Evolutionary conservation across 2,329 filamentous ascomycete species (phyloP).

Genomic region (Sarocladium brachiariae): DNA sequence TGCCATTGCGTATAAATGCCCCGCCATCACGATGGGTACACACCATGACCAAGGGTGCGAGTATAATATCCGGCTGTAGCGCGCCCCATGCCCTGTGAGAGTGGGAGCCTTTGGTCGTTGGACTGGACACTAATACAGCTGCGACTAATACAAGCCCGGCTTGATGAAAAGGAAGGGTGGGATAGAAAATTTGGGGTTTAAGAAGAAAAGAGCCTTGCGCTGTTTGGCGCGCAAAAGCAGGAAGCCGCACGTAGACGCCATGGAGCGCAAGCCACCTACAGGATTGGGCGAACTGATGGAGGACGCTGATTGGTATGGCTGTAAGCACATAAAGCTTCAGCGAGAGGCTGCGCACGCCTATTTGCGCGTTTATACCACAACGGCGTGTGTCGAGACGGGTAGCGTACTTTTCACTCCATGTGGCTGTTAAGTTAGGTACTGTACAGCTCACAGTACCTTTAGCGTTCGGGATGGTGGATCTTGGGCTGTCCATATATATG

Average conservation of each 20-base stretch:
- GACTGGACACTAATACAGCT: not conserved
- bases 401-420: not conserved
- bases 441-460: too few relatives aligned
- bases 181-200: too few relatives aligned
- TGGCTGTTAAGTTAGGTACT: too few relatives aligned
- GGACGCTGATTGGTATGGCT: conserved; percentile 16
- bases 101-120: conserved; percentile 1
- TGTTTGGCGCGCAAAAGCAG: conserved; percentile 1
- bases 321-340: not conserved
- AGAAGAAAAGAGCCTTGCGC: too few relatives aligned
- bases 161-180: not conserved
- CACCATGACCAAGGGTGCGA: conserved; percentile 5
- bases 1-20: not conserved
- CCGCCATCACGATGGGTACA: conserved; percentile 5
- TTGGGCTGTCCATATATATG: too few relatives aligned
- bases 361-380: conserved; percentile 21
- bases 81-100: not conserved
- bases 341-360: conserved; percentile 13
- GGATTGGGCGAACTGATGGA: conserved; percentile 7
- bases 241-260: not conserved
- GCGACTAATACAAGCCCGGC: not conserved
- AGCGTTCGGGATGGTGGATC: too few relatives aligned
- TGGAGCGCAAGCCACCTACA: not conserved
- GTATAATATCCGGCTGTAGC: conserved; percentile 8
- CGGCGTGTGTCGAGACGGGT: not conserved